Conservation (phyloP, 2,329 filamentous ascomycete species). For the Venturia aucupariae region DNA sequence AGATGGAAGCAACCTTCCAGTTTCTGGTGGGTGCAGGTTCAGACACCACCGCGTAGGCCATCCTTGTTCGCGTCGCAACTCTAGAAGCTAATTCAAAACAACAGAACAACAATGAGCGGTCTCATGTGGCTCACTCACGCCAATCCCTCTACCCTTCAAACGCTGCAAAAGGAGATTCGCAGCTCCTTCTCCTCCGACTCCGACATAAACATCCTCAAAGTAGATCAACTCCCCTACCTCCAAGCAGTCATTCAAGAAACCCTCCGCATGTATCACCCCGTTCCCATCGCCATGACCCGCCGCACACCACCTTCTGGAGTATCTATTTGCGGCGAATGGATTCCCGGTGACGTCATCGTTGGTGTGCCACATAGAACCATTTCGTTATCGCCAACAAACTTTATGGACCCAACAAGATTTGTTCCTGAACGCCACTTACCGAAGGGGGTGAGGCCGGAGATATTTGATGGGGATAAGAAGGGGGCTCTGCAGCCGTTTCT, state of each 20-base stretch:
- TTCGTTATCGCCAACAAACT: slow-evolving; percentile 22
- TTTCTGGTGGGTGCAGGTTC: slow-evolving; percentile 35
- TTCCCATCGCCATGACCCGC: slow-evolving; percentile 33
- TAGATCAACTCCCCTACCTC: slow-evolving; percentile 29
- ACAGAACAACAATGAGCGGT: slow-evolving; percentile 19
- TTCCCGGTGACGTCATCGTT: slow-evolving; percentile 21
- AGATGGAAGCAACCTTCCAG: slow-evolving; percentile 31
- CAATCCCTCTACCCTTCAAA: background rate
- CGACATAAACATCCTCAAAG: slow-evolving; percentile 9
- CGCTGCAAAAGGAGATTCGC: slow-evolving; percentile 7
- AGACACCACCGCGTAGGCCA: slow-evolving; percentile 33
- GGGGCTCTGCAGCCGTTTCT: slow-evolving; percentile 26
- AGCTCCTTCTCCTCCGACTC: slow-evolving; percentile 1
- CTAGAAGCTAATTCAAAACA: background rate
- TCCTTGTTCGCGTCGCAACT: background rate
- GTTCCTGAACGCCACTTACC: slow-evolving; percentile 18
- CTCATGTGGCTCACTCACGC: slow-evolving; percentile 11
- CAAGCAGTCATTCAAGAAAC: slow-evolving; percentile 38
- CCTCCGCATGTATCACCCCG: slow-evolving; percentile 37
- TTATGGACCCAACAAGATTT: background rate
- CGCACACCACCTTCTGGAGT: slow-evolving; percentile 28
- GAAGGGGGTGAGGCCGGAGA: slow-evolving; percentile 10
- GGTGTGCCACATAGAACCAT: slow-evolving; percentile 23
- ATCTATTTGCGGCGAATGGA: slow-evolving; percentile 27
- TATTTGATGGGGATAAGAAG: slow-evolving; percentile 22